Evolutionary conservation across 257 asterid species (phyloP), one percentile per base, ranked within the genome.

Genomic region (Solanum chmielewskii): DNA sequence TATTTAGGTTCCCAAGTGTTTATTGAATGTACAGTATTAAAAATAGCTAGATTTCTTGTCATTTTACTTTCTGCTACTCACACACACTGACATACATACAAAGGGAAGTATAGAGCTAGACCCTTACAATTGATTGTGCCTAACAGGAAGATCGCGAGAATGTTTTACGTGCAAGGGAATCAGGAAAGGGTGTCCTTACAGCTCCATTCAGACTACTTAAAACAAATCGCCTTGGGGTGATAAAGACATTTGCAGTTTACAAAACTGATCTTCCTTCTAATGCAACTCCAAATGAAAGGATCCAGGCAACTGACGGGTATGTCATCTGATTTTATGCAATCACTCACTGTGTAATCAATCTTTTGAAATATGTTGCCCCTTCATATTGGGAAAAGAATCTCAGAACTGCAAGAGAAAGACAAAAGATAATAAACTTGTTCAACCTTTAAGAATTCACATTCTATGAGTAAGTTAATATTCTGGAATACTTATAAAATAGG

Each of bases 131-230:
- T 33, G 71, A 83, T 86, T 91, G 71, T 90, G 74, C 85, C 85
- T 47, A 78, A 88, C 97, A 97, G 99, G 99, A 97, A 92, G 99
- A 97, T 89, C 98, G 99, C 23, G 98, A 95, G 86, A 97, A 97
- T 90, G 95, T 97, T 66, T 90, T 97, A 84, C 98, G 99, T 12
- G 99, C 99, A 31, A 93, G 99, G 90, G 98, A 93, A 91, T 97
- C 97, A 11, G 99, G 98, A 86, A 97, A 95, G 90, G 99, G 99
- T 0, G 99, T 96, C 60, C 98, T 97, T 85, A 97, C 99, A 42
- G 99, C 99, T 89, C 99, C 99, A 23, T 97, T 97, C 91, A 91
- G 91, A 92, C 92, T 97, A 78, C 96, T 96, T 77, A 97, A 97
- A 92, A 95, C 99, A 9, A 96, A 97, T 86, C 97, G 96, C 41